Conservation (phyloP, 2,329 filamentous ascomycete genomes). For the Ceratocystis alfenasii region DNA sequence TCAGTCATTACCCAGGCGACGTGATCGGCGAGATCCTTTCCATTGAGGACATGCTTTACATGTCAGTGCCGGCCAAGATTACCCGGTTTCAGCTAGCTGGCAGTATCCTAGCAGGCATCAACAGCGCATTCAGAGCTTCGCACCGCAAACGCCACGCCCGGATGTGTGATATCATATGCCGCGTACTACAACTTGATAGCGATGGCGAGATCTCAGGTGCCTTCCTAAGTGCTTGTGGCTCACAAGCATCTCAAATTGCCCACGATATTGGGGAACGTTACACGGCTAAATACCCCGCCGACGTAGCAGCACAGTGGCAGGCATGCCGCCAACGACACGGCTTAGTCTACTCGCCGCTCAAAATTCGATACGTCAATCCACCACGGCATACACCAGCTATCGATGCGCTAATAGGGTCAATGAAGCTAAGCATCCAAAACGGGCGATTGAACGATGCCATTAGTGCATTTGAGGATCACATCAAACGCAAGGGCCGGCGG, state of each 20-base stretch:
- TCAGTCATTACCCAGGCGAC: constrained; percentile 10
- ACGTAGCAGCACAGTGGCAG: neutral
- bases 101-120: constrained; percentile 11
- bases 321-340: neutral
- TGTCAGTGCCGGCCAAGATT: constrained; percentile 1
- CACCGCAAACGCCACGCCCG: constrained; percentile 15
- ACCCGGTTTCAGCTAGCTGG: constrained; percentile 15
- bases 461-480: constrained; percentile 13
- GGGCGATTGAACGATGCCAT: constrained; percentile 5
- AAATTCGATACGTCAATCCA: constrained; percentile 13
- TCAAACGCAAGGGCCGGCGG: constrained; percentile 14
- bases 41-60: constrained; percentile 17
- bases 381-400: constrained; percentile 10
- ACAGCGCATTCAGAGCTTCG: neutral
- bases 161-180: constrained; percentile 17
- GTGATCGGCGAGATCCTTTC: constrained; percentile 9
- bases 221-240: constrained; percentile 12
- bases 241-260: constrained; percentile 1
- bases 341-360: neutral
- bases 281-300: neutral
- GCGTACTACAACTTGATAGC: constrained; percentile 14
- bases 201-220: constrained; percentile 1
- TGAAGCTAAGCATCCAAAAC: constrained; percentile 15
- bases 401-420: constrained; percentile 15
- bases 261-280: constrained; percentile 14